Base-by-base conservation (phyloP, 768 basidiomycete genomes). In the Tephrocybe rancida region DNA sequence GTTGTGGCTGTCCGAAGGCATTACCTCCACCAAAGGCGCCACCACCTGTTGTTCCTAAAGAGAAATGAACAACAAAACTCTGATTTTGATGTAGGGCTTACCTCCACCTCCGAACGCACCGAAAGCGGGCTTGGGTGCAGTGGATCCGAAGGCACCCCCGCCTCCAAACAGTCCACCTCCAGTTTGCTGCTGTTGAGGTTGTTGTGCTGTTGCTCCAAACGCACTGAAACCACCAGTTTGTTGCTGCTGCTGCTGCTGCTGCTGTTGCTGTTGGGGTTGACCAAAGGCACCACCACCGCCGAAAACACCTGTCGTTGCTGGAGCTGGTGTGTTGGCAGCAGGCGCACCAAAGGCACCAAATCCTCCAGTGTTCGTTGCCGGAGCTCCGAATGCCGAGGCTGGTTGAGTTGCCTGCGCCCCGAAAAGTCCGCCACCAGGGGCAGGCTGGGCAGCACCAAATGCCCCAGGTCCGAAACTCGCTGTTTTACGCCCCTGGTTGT, bases 401-500 rank as follows among this genome's bases (percentile, higher is more conserved):
- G 72, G 76, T 52, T 78, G 79, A 11, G 72, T 58, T 2, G 76
- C 65, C 58, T 79, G 77, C 1, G 74, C 56, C 34, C 84, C 83
- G 58, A 85, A 83, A 25, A 77, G 57, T 50, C 68, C 65, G 9
- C 38, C 24, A 2, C 35, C 27, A 9, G 77, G 72, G 3, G 75
- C 52, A 45, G 71, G 77, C 65, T 71, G 79, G 35, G 79, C 55
- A 54, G 74, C 57, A 48, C 81, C 79, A 58, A 83, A 83, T 3
- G 76, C 64, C 45, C 77, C 64, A 52, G 80, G 62, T 68, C 81
- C 82, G 67, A 90, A 92, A 39, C 76, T 71, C 10, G 85, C 86
- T 11, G 86, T 84, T 70, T 92, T 92, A 16, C 89, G 81, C 45
- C 82, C 82, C 64, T 89, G 87, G 21, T 75, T 68, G 56, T 92